phyloP scores from a whole-genome alignment of 2,329 filamentous ascomycete species.

The Cytospora schulzeri region DNA sequence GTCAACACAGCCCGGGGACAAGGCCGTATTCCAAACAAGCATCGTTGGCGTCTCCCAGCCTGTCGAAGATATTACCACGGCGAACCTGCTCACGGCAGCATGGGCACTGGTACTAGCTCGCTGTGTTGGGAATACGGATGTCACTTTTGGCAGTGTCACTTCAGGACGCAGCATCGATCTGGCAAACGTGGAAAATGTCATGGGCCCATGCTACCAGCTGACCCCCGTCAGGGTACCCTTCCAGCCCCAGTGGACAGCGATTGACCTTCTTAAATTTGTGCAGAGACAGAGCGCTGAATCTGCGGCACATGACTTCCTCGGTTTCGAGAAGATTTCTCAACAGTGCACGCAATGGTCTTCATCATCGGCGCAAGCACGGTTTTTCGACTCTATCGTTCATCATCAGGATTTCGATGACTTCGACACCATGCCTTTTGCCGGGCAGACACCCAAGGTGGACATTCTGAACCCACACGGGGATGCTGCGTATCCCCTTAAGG shows the following conservation, averaged over 20 bases:
- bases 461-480: slow-evolving; percentile 43
- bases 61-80: slow-evolving; percentile 43
- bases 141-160: slow-evolving; percentile 46
- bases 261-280: slow-evolving; percentile 37
- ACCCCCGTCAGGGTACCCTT: slow-evolving; percentile 47
- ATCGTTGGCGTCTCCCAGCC: slow-evolving; percentile 31
- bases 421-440: slow-evolving; percentile 46
- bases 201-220: slow-evolving; percentile 49
- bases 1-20: slow-evolving; percentile 10
- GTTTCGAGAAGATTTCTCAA: slow-evolving; percentile 38
- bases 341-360: slow-evolving; percentile 40
- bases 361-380: slow-evolving; percentile 34
- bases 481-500: slow-evolving; percentile 45
- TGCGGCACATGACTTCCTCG: slow-evolving; percentile 39
- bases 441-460: slow-evolving; percentile 34
- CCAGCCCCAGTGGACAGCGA: slow-evolving; percentile 35
- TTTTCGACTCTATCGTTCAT: slow-evolving; percentile 40
- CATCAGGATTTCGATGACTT: slow-evolving; percentile 45
- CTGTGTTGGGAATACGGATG: slow-evolving; percentile 37
- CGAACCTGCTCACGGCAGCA: slow-evolving; percentile 45
- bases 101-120: slow-evolving; percentile 46
- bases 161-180: slow-evolving; percentile 45
- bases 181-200: slow-evolving; percentile 40
- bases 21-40: slow-evolving; percentile 28
- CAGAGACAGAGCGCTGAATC: slow-evolving; percentile 37